These are phyloP conservation scores for Rubus parviflorus DNA, from an alignment of 306 rosid species.

Conservation along the genomic window DNA sequence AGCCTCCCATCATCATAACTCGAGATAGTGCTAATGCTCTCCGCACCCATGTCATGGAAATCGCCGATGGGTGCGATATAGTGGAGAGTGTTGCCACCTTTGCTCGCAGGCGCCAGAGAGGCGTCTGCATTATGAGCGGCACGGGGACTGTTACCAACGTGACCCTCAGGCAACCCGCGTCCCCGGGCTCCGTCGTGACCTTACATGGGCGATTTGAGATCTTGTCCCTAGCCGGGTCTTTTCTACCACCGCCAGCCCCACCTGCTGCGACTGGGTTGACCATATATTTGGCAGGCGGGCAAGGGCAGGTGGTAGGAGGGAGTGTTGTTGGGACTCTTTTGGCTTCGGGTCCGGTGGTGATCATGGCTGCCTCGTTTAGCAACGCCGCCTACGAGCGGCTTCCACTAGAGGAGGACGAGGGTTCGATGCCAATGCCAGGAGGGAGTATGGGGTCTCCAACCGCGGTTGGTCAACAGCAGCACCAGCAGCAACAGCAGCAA, in stretches of 20 bases:
- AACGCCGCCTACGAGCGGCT: constrained; percentile 98
- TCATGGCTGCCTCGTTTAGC: constrained; percentile 94
- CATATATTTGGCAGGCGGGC: constrained; percentile 84
- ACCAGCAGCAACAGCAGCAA: constrained; percentile 37
- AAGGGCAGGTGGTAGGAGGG: constrained; percentile 96
- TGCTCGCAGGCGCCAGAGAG: constrained; percentile 85
- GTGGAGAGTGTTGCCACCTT: constrained; percentile 79
- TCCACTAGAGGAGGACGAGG: constrained; percentile 85
- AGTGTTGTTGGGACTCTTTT: constrained; percentile 70
- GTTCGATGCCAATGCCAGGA: constrained; percentile 49
- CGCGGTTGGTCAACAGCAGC: constrained; percentile 38
- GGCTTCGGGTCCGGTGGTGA: constrained; percentile 89
- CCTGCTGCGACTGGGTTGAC: constrained; percentile 82
- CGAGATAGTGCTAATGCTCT: constrained; percentile 96
- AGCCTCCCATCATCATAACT: constrained; percentile 92
- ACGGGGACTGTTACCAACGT: constrained; percentile 90
- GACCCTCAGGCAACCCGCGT: constrained; percentile 80
- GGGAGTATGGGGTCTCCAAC: constrained; percentile 59
- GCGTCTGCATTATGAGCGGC: constrained; percentile 92
- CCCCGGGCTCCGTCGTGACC: constrained; percentile 75
- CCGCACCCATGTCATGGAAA: constrained; percentile 89
- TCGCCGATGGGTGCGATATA: constrained; percentile 85
- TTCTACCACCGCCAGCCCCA: constrained; percentile 90
- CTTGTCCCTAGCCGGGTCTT: constrained; percentile 77
- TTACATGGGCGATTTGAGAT: constrained; percentile 94